Conservation (phyloP, 768 basidiomycete species). For the Mycena capillaripes region DNA sequence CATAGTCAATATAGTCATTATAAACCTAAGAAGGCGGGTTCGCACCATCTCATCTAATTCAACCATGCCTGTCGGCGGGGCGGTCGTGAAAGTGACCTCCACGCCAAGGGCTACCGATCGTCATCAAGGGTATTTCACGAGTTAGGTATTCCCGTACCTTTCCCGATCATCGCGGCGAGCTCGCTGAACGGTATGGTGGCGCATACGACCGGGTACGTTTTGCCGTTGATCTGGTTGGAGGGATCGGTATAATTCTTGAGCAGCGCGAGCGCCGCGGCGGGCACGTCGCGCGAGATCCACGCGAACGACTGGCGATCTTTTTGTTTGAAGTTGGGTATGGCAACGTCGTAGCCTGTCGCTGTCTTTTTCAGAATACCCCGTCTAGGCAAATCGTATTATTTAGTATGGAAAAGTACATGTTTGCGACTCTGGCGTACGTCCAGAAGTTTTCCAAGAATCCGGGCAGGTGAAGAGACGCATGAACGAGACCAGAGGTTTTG, state of each 20-base stretch:
- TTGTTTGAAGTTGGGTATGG: background rate
- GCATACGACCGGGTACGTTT: slow-evolving; percentile 15
- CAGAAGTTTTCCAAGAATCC: slow-evolving; percentile 16
- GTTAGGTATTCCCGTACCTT: background rate
- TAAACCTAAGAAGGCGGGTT: background rate
- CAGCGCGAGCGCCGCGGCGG: slow-evolving; percentile 13
- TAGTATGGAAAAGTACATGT: too few relatives aligned
- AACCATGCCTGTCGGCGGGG: background rate
- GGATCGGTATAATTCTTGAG: slow-evolving; percentile 21
- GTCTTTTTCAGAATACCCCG: background rate
- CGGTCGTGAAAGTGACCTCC: slow-evolving; percentile 18
- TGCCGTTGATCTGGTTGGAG: background rate
- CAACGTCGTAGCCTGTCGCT: background rate
- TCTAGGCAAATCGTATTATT: background rate
- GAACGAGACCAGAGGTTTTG: background rate
- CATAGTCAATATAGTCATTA: background rate
- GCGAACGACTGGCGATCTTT: background rate
- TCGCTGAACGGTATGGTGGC: background rate
- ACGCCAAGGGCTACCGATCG: slow-evolving; percentile 10
- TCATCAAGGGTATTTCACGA: background rate
- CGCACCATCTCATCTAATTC: slow-evolving; percentile 24
- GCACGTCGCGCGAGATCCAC: slow-evolving; percentile 17
- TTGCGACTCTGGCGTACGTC: too few relatives aligned
- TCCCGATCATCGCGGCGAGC: background rate
- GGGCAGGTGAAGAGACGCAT: slow-evolving; percentile 13